Evolutionary conservation across 2,329 filamentous ascomycete species (phyloP).

Genomic region (Sclerotinia glacialis): DNA sequence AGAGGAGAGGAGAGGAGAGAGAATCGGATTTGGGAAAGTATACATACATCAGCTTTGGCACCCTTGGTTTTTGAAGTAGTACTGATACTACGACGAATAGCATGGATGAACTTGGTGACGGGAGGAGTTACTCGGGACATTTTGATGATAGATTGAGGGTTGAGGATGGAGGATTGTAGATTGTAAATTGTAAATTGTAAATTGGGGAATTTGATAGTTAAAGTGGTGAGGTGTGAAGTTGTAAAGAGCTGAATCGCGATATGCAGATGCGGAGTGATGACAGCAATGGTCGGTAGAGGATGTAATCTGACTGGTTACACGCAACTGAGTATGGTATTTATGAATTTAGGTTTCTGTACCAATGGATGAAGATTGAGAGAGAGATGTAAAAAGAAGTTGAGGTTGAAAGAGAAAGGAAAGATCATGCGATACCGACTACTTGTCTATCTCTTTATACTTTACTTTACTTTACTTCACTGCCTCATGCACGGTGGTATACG

Average conservation of each 20-base stretch:
- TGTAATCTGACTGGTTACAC: neutral
- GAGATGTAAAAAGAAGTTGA: no score
- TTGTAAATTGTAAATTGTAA: no score
- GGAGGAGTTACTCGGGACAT: conserved; percentile 40
- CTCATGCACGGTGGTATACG: neutral
- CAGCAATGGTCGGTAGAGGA: neutral
- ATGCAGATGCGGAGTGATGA: neutral
- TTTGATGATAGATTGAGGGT: conserved; percentile 12
- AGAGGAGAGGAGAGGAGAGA: no score
- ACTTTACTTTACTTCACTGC: neutral
- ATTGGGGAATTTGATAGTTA: neutral
- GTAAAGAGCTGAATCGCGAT: neutral
- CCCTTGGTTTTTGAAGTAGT: conserved; percentile 32
- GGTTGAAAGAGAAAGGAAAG: neutral
- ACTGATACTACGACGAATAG: conserved; percentile 31
- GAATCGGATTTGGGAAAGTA: neutral
- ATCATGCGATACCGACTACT: neutral
- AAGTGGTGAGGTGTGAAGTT: neutral
- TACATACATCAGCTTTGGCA: conserved; percentile 35
- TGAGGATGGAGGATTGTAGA: no score
- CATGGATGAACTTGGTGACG: conserved; percentile 34
- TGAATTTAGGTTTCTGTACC: neutral
- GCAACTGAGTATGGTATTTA: neutral
- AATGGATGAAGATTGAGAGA: neutral
- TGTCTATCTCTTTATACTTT: neutral